Evolutionary conservation across 2,329 filamentous ascomycete genomes (phyloP), one percentile per base, ranked within the genome.

Genomic region (Aaosphaeria pasadenensis): DNA sequence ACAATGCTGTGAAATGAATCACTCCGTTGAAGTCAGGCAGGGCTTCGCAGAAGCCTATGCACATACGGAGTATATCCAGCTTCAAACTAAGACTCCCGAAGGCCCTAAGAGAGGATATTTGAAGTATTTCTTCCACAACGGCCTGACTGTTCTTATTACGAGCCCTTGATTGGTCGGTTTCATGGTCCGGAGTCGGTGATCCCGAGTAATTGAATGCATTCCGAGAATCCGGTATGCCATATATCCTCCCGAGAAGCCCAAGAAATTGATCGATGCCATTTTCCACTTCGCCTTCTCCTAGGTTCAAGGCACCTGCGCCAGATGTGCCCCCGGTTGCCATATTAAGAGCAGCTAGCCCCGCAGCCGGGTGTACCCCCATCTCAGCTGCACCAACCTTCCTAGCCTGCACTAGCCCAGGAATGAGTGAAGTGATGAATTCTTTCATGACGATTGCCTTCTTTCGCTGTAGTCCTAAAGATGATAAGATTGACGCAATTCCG

Each of bases 361-460:
- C 90, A 13, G 92, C 92, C 38, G 94, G 94, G 71, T 97, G 92
- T 33, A 99, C 89, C 4, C 92, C 94, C 62, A 94, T 89, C 64
- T 97, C 94, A n/a, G 94, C 91, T 38, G 94, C 94, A 31, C 92
- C 92, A 42, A 92, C 81, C 42, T 95, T 96, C 36, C 94, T 83
- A 11, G 94, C 94, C 70, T 96, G 90, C 4, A 96, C 86, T 6
- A 99, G 78, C 3, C 89, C 91, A 32, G 86, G 86, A 45, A 95
- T 89, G 38, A 97, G 77, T 11, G 91, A 85, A 4, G 85, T 86
- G 6, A 99, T 80, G 43, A 97, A 79, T 62, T 96, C 91, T 58
- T 89, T 86, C 59, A 96, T 80, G 1, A 96, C 84, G 73, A 97
- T 87, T 4, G 89, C 91, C 70, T 95, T 95, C 72, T 96, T 97